Evolutionary conservation across 2,329 filamentous ascomycete genomes (phyloP), one percentile per base, ranked within the genome.

Genomic region (Diplodia corticola): DNA sequence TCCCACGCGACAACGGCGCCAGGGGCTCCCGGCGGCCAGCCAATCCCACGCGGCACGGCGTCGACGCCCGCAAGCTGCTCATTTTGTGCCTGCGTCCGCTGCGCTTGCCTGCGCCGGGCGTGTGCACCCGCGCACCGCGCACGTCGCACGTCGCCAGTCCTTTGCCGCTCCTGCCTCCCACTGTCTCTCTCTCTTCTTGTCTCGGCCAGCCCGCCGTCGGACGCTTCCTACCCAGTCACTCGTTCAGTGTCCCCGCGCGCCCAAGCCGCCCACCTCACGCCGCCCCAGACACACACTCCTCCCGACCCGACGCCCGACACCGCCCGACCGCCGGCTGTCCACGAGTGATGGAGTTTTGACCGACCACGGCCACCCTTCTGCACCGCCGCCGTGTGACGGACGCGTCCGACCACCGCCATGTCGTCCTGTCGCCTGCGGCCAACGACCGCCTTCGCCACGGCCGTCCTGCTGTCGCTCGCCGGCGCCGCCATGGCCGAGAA

Each of bases 201-300:
- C 37, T 60, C 55, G 55, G 55, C 55, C 57, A 49, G 24, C 30
- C 59, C 37, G 60, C 24, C 60, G 60, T 51, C 48, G 60, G 60
- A 64, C 60, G 60, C 60, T 64, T 64, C 60, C 35, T 13, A 64
- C 60, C 26, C 60, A 64, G 60, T 54, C 60, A 13, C 48, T 64
- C 60, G 35, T 53, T 64, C 60, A 64, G 49, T 64, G 48, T 33
- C 44, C 57, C 60, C 44, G 26, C 49, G 17, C 44, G 26, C 44
- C 22, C 59, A 10, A 22, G 22, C 28, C 20, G 20, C 28, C 28
- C 57, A 49, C 40, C n/a, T 44, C 20, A 28, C 17, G n/a, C 24
- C 55, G 37, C 6, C 55, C 26, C 10, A 30, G 33, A 44, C 13
- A 26, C 57, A 12, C 30, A 46, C 15, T 37, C 15, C 37, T 9